These are phyloP conservation scores for Zasmidium citrigriseum DNA, from an alignment of 2,329 filamentous ascomycete species.

Conservation along the genomic window DNA sequence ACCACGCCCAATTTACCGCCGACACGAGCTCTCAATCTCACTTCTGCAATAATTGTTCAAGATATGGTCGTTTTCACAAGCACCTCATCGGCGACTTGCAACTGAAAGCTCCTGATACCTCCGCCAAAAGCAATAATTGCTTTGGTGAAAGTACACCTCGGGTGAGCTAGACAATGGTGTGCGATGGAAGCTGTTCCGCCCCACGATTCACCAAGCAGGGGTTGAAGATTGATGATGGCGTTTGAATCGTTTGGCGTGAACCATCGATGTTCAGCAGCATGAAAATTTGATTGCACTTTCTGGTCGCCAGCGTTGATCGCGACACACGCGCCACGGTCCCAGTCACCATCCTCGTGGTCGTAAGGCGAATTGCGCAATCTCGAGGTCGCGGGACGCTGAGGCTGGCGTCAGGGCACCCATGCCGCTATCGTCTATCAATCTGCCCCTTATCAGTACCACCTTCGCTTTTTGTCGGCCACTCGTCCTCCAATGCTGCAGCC, in stretches of 20 bases:
- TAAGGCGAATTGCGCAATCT: not conserved
- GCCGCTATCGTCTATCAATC: not conserved
- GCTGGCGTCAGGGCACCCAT: not conserved
- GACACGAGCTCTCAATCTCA: not conserved
- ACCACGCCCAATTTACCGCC: not conserved
- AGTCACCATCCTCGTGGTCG: not conserved
- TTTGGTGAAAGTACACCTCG: too few relatives aligned
- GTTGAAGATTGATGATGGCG: not conserved
- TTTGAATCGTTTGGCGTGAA: not conserved
- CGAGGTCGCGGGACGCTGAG: not conserved
- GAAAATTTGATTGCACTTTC: not conserved
- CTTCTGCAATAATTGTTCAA: not conserved
- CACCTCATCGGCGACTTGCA: not conserved
- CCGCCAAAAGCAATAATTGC: too few relatives aligned
- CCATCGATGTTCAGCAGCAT: not conserved
- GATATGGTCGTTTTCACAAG: too few relatives aligned
- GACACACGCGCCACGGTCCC: not conserved
- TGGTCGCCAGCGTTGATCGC: not conserved
- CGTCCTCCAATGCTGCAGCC: not conserved
- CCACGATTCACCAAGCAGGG: not conserved
- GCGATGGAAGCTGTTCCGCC: not conserved
- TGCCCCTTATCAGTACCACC: not conserved
- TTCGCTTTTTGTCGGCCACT: not conserved
- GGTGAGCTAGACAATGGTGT: too few relatives aligned
- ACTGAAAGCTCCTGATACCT: too few relatives aligned